Percentiles rank a stretch among this genome's conserved stretches.
These are phyloP conservation scores for Penicillium maclennaniae DNA, from an alignment of 495 filamentous ascomycete species.

Conservation along the genomic window DNA sequence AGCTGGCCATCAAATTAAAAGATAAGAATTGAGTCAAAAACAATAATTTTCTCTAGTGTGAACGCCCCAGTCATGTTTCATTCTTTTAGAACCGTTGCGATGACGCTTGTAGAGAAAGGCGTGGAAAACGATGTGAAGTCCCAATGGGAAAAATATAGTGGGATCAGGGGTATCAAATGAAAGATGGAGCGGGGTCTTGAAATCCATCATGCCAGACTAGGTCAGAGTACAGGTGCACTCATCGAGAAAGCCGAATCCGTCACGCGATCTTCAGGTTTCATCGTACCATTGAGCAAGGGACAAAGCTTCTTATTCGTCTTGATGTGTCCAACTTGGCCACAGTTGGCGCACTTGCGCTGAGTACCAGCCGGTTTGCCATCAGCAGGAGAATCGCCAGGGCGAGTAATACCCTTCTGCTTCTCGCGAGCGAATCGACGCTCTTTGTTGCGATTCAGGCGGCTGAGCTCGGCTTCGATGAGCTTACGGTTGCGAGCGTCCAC, in stretches of 20 bases:
- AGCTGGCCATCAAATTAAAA: constrained; percentile 1
- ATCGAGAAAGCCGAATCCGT: constrained; percentile 52
- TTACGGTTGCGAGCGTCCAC: constrained; percentile 58
- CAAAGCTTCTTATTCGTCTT: constrained; percentile 99
- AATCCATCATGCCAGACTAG: neutral
- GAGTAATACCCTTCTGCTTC: constrained; percentile 68
- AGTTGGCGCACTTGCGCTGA: constrained; percentile 93
- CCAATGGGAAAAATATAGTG: neutral
- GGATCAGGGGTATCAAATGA: neutral
- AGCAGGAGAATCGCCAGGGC: constrained; percentile 36
- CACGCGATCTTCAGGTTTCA: constrained; percentile 63
- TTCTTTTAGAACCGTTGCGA: neutral
- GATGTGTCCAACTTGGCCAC: constrained; percentile 92
- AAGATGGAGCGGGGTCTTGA: neutral
- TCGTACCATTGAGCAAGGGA: constrained; percentile 83
- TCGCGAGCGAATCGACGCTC: constrained; percentile 88
- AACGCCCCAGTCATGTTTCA: neutral
- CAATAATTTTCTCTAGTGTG: neutral
- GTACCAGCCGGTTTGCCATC: constrained; percentile 61
- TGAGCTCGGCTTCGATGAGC: constrained; percentile 68
- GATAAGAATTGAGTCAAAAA: neutral
- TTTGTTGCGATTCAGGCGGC: constrained; percentile 81
- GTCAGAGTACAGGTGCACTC: constrained; percentile 40
- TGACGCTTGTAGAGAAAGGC: neutral
- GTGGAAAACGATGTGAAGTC: neutral